Conservation (phyloP, 2,329 filamentous ascomycete species). For the Microsporum canis region DNA sequence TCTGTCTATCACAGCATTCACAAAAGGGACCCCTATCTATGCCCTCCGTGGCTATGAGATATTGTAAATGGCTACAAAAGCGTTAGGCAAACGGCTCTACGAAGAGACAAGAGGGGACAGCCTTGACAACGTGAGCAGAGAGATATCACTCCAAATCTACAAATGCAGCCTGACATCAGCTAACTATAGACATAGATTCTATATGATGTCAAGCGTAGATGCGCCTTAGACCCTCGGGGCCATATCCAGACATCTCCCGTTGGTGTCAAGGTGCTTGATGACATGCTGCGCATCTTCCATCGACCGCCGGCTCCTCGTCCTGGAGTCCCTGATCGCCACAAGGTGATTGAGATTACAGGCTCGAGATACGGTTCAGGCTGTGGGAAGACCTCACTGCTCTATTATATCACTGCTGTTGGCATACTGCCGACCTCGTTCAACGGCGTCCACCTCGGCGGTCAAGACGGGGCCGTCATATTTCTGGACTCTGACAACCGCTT, state of each 20-base stretch:
- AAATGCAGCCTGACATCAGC: background rate
- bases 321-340: slow-evolving; percentile 15
- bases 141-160: background rate
- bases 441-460: slow-evolving; percentile 32
- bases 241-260: background rate
- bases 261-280: slow-evolving; percentile 7
- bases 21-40: too few relatives aligned
- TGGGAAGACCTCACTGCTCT: slow-evolving; percentile 50
- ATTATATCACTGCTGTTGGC: slow-evolving; percentile 42
- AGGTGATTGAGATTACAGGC: slow-evolving; percentile 46
- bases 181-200: background rate
- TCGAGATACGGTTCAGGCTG: slow-evolving; percentile 33
- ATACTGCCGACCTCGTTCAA: slow-evolving; percentile 37
- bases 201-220: background rate
- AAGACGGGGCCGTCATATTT: slow-evolving; percentile 41
- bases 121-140: background rate
- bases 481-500: slow-evolving; percentile 48
- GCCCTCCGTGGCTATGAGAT: background rate
- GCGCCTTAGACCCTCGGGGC: background rate
- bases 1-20: too few relatives aligned
- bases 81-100: background rate
- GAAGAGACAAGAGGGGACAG: background rate
- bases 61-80: background rate
- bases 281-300: slow-evolving; percentile 2
- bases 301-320: background rate